Percentiles rank a stretch among this genome's conserved stretches.
Evolutionary conservation across 192 early-diverging fungal species (phyloP).

Genomic region (Coemansia sp.): DNA sequence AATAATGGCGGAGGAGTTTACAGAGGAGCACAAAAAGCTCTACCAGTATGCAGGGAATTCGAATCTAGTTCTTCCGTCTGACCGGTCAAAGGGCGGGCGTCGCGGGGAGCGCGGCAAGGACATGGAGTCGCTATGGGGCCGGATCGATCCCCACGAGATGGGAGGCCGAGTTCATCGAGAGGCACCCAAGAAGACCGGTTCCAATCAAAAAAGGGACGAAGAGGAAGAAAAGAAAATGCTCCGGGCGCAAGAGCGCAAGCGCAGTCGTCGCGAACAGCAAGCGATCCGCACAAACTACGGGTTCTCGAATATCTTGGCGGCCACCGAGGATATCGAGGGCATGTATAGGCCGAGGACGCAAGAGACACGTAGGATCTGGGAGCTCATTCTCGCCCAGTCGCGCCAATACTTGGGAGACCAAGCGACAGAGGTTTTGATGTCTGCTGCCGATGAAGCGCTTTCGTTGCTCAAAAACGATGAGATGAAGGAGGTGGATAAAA

Average conservation of each 20-base stretch:
- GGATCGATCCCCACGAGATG: conserved; percentile 82
- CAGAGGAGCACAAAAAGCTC: conserved; percentile 54
- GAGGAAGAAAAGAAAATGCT: conserved; percentile 58
- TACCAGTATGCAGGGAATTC: conserved; percentile 89
- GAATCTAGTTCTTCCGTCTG: conserved; percentile 94
- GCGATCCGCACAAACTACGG: conserved; percentile 61
- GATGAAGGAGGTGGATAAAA: conserved; percentile 88
- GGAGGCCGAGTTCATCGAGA: conserved; percentile 77
- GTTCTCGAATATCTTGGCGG: conserved; percentile 71
- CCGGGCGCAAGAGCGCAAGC: conserved; percentile 13
- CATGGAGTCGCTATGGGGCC: conserved; percentile 87
- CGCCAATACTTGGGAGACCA: conserved; percentile 83
- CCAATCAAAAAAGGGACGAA: conserved; percentile 55
- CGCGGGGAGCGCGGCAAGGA: conserved; percentile 96
- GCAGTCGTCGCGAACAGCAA: conserved; percentile 33
- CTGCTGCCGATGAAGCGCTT: conserved; percentile 86
- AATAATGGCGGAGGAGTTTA: conserved; percentile 45
- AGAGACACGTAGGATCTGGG: conserved; percentile 88
- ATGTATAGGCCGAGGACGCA: conserved; percentile 89
- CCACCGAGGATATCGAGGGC: conserved; percentile 86
- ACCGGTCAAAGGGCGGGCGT: conserved; percentile 68
- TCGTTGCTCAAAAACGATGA: conserved; percentile 81
- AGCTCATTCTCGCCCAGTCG: conserved; percentile 84
- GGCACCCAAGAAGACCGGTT: conserved; percentile 57
- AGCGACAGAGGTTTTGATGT: conserved; percentile 85